A percentile compares a stretch with the other conserved stretches of the same genome.
Evolutionary conservation across 2,329 filamentous ascomycete species (phyloP).

Genomic region (Macrophomina tecta): DNA sequence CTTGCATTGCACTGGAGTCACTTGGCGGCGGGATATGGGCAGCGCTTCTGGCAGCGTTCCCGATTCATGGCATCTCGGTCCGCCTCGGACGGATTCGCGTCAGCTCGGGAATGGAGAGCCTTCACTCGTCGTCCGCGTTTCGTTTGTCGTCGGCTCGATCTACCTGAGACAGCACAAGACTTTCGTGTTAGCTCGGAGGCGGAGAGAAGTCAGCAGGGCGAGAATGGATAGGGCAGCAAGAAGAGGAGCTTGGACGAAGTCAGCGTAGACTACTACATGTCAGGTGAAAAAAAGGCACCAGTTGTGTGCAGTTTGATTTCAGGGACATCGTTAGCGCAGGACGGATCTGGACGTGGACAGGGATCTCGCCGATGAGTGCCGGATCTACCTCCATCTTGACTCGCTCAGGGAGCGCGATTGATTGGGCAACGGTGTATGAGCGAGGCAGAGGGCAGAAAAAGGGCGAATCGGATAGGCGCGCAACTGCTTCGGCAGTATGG

Average conservation of each 20-base stretch:
- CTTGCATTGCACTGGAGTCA: background rate
- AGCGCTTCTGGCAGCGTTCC: too few relatives aligned
- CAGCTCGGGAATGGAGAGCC: too few relatives aligned
- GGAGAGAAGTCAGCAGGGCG: background rate
- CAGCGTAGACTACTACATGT: background rate
- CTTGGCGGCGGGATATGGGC: background rate
- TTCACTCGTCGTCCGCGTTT: too few relatives aligned
- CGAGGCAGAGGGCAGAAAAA: background rate
- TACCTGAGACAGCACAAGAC: background rate
- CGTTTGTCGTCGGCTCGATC: background rate
- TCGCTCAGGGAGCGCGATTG: background rate
- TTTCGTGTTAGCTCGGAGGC: background rate
- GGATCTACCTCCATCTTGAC: background rate
- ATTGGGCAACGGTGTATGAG: background rate
- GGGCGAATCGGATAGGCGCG: background rate
- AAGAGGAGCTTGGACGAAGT: background rate
- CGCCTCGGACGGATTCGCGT: too few relatives aligned
- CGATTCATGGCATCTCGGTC: too few relatives aligned
- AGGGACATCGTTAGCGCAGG: background rate
- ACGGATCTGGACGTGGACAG: background rate
- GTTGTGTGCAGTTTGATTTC: background rate
- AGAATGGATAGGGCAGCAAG: background rate
- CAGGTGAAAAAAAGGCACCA: background rate
- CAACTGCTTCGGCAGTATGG: background rate
- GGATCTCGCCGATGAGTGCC: background rate